Conservation (phyloP, 2,329 filamentous ascomycete species). For the Cercospora sp. region DNA sequence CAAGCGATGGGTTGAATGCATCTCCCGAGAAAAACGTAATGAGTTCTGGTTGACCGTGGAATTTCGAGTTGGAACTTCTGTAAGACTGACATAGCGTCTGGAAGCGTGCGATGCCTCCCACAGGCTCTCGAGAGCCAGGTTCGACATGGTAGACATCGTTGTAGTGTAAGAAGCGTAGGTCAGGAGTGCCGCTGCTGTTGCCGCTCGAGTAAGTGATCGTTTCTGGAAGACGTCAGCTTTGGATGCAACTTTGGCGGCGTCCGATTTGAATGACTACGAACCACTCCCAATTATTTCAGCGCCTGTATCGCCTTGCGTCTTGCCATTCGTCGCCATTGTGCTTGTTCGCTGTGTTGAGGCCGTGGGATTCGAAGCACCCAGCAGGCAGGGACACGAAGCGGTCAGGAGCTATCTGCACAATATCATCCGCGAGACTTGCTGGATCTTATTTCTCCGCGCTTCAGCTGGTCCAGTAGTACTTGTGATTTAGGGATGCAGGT, state of each 20-base stretch:
- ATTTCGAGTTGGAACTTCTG: constrained; percentile 51
- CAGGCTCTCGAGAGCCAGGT: constrained; percentile 71
- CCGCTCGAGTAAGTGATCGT: constrained; percentile 27
- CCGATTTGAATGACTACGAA: not conserved
- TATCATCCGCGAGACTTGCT: not conserved
- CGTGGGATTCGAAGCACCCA: not conserved
- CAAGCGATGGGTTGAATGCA: constrained; percentile 86
- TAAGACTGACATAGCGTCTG: constrained; percentile 77
- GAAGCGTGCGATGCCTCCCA: constrained; percentile 79
- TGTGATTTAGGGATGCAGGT: not conserved
- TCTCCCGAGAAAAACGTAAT: constrained; percentile 88
- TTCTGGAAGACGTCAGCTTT: constrained; percentile 22
- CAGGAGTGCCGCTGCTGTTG: constrained; percentile 39
- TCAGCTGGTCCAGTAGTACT: not conserved
- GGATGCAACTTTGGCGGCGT: too few relatives aligned
- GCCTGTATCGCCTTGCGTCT: not conserved
- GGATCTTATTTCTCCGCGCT: not conserved
- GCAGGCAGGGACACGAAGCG: not conserved
- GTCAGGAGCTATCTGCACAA: not conserved
- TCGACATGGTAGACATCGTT: constrained; percentile 95
- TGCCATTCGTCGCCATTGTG: not conserved
- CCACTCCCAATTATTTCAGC: not conserved
- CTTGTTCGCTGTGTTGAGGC: not conserved
- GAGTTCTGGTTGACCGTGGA: constrained; percentile 62
- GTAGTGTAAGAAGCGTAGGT: constrained; percentile 82